Conservation (phyloP, 2,329 filamentous ascomycete genomes). For the Myrmaecium sp. region DNA sequence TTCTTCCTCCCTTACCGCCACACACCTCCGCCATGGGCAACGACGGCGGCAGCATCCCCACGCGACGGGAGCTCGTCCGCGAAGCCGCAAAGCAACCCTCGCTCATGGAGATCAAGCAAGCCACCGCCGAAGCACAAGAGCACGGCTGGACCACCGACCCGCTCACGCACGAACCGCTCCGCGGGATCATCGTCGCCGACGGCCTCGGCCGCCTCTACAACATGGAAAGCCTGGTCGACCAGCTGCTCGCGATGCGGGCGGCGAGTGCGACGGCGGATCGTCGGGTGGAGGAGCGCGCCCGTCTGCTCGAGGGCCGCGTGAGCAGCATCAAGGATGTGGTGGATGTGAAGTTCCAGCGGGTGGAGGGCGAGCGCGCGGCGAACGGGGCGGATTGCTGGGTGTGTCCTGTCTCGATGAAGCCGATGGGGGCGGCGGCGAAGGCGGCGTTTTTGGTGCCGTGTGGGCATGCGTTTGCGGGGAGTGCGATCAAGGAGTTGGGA, state of each 20-base stretch:
- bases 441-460: slow-evolving; percentile 86
- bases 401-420: slow-evolving; percentile 77
- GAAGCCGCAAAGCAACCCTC: slow-evolving; percentile 72
- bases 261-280: slow-evolving; percentile 27
- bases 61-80: slow-evolving; percentile 88
- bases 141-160: slow-evolving; percentile 82
- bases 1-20: slow-evolving; percentile 1
- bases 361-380: slow-evolving; percentile 28
- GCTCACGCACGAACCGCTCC: slow-evolving; percentile 61
- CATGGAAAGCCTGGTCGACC: slow-evolving; percentile 73
- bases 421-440: slow-evolving; percentile 61
- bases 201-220: slow-evolving; percentile 76
- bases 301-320: slow-evolving; percentile 43
- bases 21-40: slow-evolving; percentile 57
- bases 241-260: slow-evolving; percentile 39
- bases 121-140: slow-evolving; percentile 64
- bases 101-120: slow-evolving; percentile 74
- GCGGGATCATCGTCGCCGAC: slow-evolving; percentile 68
- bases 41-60: slow-evolving; percentile 90
- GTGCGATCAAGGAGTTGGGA: slow-evolving; percentile 65
- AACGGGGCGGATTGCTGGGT: slow-evolving; percentile 41
- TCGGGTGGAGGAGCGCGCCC: slow-evolving; percentile 38
- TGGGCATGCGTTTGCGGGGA: slow-evolving; percentile 83
- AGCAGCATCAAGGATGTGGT: slow-evolving; percentile 74
- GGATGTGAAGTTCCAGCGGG: slow-evolving; percentile 64